Evolutionary conservation across 768 basidiomycete genomes (phyloP).

Genomic region (Candolleomyces aberdarensis): DNA sequence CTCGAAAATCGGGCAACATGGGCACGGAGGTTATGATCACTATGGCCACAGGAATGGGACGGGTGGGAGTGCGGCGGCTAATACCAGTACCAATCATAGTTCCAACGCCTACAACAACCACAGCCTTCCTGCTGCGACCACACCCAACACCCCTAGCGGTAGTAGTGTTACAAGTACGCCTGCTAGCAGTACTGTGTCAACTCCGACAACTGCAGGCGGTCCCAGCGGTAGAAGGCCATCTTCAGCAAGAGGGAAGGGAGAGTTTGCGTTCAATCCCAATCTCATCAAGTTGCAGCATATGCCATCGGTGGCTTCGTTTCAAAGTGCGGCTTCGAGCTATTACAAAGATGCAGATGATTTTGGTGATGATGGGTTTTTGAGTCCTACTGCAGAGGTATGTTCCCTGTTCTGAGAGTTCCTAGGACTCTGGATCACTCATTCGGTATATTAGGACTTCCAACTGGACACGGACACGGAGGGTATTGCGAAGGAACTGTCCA

Average conservation of each 20-base stretch:
- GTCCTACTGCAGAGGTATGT: not conserved
- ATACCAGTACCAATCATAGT: not conserved
- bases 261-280: conserved; percentile 1
- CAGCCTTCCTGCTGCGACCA: not conserved
- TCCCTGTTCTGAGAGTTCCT: not conserved
- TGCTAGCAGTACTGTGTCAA: not conserved
- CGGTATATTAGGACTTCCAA: not conserved
- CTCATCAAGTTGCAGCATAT: not conserved
- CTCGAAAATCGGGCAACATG: not conserved
- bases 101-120: not conserved
- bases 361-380: not conserved
- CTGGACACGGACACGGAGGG: not conserved
- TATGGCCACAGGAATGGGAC: not conserved
- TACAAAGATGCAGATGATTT: not conserved
- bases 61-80: not conserved
- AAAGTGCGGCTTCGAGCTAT: not conserved
- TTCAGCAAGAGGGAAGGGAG: not conserved
- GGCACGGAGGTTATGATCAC: not conserved
- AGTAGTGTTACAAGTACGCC: not conserved
- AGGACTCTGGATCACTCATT: not conserved
- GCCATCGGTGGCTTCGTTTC: not conserved
- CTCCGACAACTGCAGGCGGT: not conserved
- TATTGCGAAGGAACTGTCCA: conserved; percentile 2
- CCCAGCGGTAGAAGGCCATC: not conserved
- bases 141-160: not conserved